Evolutionary conservation across 345 rosid genomes (phyloP).

Genomic region (Cochlearia excelsa): DNA sequence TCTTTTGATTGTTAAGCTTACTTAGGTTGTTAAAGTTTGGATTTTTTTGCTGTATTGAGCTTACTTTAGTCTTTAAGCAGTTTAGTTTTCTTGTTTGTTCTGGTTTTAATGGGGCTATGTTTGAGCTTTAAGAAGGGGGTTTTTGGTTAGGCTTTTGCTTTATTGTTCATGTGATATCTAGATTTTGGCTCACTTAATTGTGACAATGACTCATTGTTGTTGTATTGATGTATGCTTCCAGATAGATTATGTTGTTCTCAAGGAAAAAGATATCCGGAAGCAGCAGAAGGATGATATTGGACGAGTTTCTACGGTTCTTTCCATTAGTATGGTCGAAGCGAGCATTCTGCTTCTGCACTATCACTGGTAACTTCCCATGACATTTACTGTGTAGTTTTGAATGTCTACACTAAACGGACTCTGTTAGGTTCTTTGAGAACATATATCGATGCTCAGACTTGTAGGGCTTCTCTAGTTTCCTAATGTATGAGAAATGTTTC

Average conservation of each 20-base stretch:
- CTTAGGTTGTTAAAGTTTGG: conserved; percentile 17
- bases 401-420: conserved; percentile 4
- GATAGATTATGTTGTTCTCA: conserved; percentile 60
- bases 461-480: conserved; percentile 1
- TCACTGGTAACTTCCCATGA: conserved; percentile 37
- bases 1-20: conserved; percentile 1
- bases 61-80: conserved; percentile 5
- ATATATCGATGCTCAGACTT: neutral
- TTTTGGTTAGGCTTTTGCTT: no score
- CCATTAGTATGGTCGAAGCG: conserved; percentile 43
- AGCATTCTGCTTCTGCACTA: conserved; percentile 12
- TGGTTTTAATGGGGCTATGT: neutral
- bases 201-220: neutral
- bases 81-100: neutral
- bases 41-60: conserved; percentile 1
- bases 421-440: conserved; percentile 7
- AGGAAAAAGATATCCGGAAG: conserved; percentile 63
- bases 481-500: conserved; percentile 11
- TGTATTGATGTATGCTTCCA: conserved; percentile 37
- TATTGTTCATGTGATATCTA: no score
- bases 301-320: conserved; percentile 71
- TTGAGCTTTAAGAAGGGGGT: no score
- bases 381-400: neutral
- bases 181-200: neutral
- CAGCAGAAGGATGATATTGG: conserved; percentile 73